Percentiles rank a stretch among this genome's conserved stretches.
Conservation (phyloP, 2,329 filamentous ascomycete genomes). For the Xenoacremonium recifei region DNA sequence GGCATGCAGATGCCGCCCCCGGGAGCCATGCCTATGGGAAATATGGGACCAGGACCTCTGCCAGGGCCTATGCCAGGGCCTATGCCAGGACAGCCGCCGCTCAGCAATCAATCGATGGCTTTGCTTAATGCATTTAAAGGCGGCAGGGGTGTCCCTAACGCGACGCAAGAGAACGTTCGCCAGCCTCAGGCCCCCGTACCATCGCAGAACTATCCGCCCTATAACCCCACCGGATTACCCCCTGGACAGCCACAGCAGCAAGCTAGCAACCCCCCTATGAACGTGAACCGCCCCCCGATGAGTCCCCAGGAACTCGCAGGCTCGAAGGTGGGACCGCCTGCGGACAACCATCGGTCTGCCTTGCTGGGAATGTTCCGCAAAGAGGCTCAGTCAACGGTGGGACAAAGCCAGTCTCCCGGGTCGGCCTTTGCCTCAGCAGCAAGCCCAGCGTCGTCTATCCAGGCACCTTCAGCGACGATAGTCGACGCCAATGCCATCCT, state of each 20-base stretch:
- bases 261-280: not conserved
- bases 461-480: conserved; percentile 13
- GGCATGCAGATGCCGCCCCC: conserved; percentile 10
- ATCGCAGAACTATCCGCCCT: too few species aligned
- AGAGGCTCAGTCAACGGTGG: conserved; percentile 12
- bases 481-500: conserved; percentile 13
- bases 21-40: conserved; percentile 11
- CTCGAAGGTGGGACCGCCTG: conserved; percentile 20
- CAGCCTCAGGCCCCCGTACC: conserved; percentile 14
- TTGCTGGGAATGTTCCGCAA: conserved; percentile 56
- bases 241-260: conserved; percentile 3
- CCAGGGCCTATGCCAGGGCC: conserved; percentile 38
- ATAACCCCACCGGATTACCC: conserved; percentile 10
- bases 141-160: conserved; percentile 19
- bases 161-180: conserved; percentile 8
- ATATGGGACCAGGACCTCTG: conserved; percentile 28
- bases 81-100: too few species aligned
- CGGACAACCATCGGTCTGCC: conserved; percentile 43
- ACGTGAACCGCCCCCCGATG: conserved; percentile 13
- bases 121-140: conserved; percentile 46
- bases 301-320: conserved; percentile 28
- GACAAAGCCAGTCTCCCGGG: conserved; percentile 11
- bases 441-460: conserved; percentile 7
- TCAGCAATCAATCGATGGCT: conserved; percentile 43
- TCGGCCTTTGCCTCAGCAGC: too few species aligned